These are phyloP conservation scores for Acer yangbiense DNA, from an alignment of 345 rosid species.

Conservation along the genomic window DNA sequence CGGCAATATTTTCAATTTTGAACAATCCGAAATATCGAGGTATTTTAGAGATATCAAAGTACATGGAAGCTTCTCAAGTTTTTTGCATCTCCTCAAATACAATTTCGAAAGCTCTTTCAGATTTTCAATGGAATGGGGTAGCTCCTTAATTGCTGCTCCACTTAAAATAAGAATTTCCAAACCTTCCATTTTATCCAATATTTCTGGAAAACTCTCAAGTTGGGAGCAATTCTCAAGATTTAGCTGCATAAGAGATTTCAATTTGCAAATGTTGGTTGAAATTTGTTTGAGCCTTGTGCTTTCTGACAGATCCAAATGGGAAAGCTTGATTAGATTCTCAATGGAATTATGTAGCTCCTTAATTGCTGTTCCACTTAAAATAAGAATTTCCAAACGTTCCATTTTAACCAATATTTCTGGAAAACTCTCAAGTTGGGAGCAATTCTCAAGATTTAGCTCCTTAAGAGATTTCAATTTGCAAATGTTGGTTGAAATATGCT, in stretches of 20 bases:
- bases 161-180: constrained; percentile 14
- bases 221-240: constrained; percentile 27
- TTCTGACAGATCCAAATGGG: too few relatives aligned
- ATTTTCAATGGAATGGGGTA: constrained; percentile 27
- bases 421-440: constrained; percentile 25
- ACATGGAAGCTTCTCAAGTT: too few relatives aligned
- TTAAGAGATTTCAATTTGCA: constrained; percentile 13
- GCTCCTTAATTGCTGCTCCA: constrained; percentile 19
- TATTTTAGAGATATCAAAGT: too few relatives aligned
- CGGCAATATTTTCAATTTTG: too few relatives aligned
- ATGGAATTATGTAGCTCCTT: constrained; percentile 26
- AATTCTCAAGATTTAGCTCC: constrained; percentile 22
- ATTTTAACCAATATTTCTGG: constrained; percentile 24
- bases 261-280: constrained; percentile 10
- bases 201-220: constrained; percentile 29
- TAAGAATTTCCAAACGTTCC: constrained; percentile 8
- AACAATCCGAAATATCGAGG: too few relatives aligned
- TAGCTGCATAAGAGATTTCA: constrained; percentile 15
- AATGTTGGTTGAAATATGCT: not conserved
- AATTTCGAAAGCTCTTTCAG: constrained; percentile 1
- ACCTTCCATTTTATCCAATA: constrained; percentile 9
- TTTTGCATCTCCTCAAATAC: not conserved
- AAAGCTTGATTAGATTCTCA: too few relatives aligned
- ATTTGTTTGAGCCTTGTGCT: not conserved
- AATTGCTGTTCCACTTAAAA: constrained; percentile 18